A percentile compares a stretch with the other conserved stretches of the same genome.
phyloP scores from a whole-genome alignment of 1,139 yeast genomes.

The Suhomyces wounanorum region DNA sequence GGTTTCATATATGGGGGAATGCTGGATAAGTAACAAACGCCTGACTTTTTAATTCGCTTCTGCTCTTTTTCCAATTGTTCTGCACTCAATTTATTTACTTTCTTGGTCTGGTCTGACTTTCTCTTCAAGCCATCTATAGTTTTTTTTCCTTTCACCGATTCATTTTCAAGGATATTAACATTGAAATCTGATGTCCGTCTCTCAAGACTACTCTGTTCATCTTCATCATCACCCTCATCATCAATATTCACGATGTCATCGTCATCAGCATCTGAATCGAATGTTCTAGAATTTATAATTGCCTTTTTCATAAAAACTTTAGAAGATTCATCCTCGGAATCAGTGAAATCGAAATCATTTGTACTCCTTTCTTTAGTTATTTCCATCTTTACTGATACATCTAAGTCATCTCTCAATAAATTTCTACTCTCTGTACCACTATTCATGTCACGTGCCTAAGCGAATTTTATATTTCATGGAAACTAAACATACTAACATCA shows the following conservation, averaged over 20 bases:
- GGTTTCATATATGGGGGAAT: slow-evolving; percentile 99
- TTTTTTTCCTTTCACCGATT: no score
- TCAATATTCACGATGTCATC: slow-evolving; percentile 19
- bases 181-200: neutral
- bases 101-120: neutral
- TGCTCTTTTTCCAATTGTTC: slow-evolving; percentile 58
- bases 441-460: neutral
- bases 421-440: neutral
- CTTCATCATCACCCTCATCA: slow-evolving; percentile 22
- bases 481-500: no score
- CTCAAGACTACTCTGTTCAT: slow-evolving; percentile 6
- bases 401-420: neutral
- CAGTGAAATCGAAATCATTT: slow-evolving; percentile 17
- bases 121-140: no score
- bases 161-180: no score
- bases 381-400: neutral
- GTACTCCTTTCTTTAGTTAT: slow-evolving; percentile 3
- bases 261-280: slow-evolving; percentile 17
- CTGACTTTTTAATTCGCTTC: slow-evolving; percentile 68
- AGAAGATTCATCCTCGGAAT: slow-evolving; percentile 23
- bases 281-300: slow-evolving; percentile 6
- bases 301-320: slow-evolving; percentile 16
- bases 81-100: slow-evolving; percentile 38
- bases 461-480: no score
- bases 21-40: slow-evolving; percentile 86